These are phyloP conservation scores for Cordyceps farinosa DNA, from an alignment of 2,329 filamentous ascomycete genomes.

Conservation along the genomic window DNA sequence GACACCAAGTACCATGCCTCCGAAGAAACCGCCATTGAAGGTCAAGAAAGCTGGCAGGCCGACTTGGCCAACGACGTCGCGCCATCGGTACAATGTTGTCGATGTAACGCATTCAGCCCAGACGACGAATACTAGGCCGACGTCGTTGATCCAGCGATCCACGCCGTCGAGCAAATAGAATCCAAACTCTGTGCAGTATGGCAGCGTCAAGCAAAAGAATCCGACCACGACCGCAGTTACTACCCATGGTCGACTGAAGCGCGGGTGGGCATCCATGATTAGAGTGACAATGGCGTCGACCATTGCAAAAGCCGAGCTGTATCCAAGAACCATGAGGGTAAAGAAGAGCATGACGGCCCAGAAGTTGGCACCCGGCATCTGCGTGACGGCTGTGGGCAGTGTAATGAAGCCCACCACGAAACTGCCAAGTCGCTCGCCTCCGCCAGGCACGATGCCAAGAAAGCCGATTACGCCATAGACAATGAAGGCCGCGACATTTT, in stretches of 20 bases:
- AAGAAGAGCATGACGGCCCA: slow-evolving; percentile 59
- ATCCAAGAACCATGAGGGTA: slow-evolving; percentile 55
- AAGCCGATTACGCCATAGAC: slow-evolving; percentile 55
- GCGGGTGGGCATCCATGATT: slow-evolving; percentile 49
- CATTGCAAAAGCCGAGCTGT: slow-evolving; percentile 58
- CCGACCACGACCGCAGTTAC: slow-evolving; percentile 47
- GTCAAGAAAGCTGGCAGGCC: slow-evolving; percentile 40
- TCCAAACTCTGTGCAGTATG: slow-evolving; percentile 56
- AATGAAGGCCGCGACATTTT: slow-evolving; percentile 48
- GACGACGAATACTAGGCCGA: slow-evolving; percentile 52
- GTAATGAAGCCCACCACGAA: slow-evolving; percentile 59
- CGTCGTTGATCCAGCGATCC: slow-evolving; percentile 54
- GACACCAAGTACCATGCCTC: slow-evolving; percentile 50
- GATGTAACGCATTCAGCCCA: slow-evolving; percentile 50
- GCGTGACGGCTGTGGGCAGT: slow-evolving; percentile 50
- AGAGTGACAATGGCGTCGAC: slow-evolving; percentile 54
- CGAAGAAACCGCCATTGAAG: slow-evolving; percentile 51
- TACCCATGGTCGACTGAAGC: slow-evolving; percentile 43
- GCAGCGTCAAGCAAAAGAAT: slow-evolving; percentile 52
- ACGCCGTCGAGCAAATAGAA: slow-evolving; percentile 53
- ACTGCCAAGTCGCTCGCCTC: slow-evolving; percentile 43
- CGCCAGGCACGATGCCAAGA: slow-evolving; percentile 35
- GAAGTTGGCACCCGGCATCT: slow-evolving; percentile 56
- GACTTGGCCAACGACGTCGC: slow-evolving; percentile 42
- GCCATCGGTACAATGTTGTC: slow-evolving; percentile 52